Base-by-base conservation (phyloP, 768 basidiomycete genomes). In the Podaxis sp. region DNA sequence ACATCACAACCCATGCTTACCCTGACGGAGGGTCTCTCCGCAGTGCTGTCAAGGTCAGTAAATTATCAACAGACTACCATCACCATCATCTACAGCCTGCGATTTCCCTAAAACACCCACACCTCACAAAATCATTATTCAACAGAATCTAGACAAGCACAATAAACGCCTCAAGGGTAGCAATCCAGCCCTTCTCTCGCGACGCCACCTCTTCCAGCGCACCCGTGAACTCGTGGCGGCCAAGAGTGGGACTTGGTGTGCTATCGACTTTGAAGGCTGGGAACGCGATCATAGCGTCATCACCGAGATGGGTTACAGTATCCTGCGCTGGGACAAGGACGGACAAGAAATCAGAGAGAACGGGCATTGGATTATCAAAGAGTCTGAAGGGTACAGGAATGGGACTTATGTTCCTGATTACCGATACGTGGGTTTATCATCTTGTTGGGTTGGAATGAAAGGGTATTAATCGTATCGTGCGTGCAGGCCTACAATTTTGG, bases 241-340 rank as follows among this genome's bases (percentile, higher is more conserved):
- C 63, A 85, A 86, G 70, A 79, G 72, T 25, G 92, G 90, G 46
- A 82, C 83, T 3, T 94, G 91, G 89, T 83, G 83, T 69, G 85
- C 91, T 15, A 73, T 94, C 55, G 93, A 94, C 71, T 88, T 94
- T 65, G 93, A 94, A 73, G 84, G 82, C 17, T 94, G 91, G 91
- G 93, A 95, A 69, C 73, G 73, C 46, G 90, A 92, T 47, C 89
- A 92, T 68, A 82, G 76, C 0, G 64, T 87, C 22, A 77, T 94
- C 65, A 93, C 90, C 25, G 94, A 96, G 71, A 89, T 92, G 66
- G 94, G 94, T n/a, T 94, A 85, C 81, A 85, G 85, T 66, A 69
- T 77, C 8, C 66, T 87, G 33, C 77, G 75, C 8, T 92, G 87
- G 85, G 52, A 61, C n/a, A 75, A 83, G 54, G 75, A 81, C 25